A percentile compares a stretch with the other conserved stretches of the same genome.
Conservation (phyloP, 352 stramenopile species). For the Thraustochytrium sp. region DNA sequence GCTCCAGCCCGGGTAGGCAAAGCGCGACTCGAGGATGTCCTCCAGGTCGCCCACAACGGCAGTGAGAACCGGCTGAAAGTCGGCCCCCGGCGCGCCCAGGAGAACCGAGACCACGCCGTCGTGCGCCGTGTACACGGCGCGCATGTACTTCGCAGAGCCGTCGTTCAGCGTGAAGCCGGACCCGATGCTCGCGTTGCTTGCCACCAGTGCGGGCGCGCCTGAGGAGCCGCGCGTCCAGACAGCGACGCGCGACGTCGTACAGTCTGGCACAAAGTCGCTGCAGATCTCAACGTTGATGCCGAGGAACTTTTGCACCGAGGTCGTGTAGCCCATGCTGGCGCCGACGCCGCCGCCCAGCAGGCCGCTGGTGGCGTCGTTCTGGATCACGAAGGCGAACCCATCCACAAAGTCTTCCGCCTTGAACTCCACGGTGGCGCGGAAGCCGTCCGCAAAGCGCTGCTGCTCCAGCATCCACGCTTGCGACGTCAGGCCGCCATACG, state of each 20-base stretch:
- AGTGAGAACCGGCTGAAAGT: neutral
- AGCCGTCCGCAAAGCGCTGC: constrained; percentile 11
- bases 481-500: neutral
- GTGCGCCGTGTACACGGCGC: neutral
- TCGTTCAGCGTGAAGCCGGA: neutral
- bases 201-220: neutral
- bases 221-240: neutral
- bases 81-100: neutral
- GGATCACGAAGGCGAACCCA: constrained; percentile 24
- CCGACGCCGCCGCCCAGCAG: neutral
- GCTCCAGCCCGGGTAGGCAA: constrained; percentile 28
- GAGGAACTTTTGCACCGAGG: neutral
- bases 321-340: neutral
- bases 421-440: constrained; percentile 21
- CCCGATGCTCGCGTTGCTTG: neutral
- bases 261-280: neutral
- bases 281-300: constrained; percentile 1
- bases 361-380: constrained; percentile 1
- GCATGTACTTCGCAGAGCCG: neutral
- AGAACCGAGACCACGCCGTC: neutral
- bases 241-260: neutral
- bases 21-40: constrained; percentile 28
- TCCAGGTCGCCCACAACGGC: neutral
- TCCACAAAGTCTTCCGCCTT: neutral
- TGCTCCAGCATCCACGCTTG: constrained; percentile 22